These are phyloP conservation scores for Nigrograna mackinnonii DNA, from an alignment of 2,329 filamentous ascomycete genomes.

Conservation along the genomic window DNA sequence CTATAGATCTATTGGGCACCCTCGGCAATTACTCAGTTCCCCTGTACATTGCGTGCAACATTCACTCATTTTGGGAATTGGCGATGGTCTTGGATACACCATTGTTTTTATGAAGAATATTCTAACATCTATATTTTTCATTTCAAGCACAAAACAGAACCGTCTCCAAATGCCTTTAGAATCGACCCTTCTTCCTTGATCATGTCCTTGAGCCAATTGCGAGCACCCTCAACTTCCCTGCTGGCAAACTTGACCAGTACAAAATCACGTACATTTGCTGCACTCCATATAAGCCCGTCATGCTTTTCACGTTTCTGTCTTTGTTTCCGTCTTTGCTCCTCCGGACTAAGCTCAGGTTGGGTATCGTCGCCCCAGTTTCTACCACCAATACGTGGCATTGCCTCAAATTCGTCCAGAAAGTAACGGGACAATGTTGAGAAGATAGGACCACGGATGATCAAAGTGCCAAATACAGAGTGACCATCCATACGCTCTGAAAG, in stretches of 20 bases:
- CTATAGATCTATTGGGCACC: no score
- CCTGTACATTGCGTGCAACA: no score
- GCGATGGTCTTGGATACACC: no score
- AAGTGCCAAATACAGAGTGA: constrained; percentile 78
- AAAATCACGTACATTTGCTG: constrained; percentile 59
- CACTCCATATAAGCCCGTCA: constrained; percentile 41
- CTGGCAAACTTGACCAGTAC: constrained; percentile 92
- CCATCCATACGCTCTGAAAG: constrained; percentile 66
- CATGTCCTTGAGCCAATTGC: constrained; percentile 79
- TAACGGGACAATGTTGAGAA: constrained; percentile 70
- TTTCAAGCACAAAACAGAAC: constrained; percentile 71
- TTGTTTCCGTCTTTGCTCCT: constrained; percentile 54
- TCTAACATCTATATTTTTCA: no score
- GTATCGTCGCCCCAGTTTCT: constrained; percentile 67
- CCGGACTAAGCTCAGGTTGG: constrained; percentile 39
- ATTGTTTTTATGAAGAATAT: no score
- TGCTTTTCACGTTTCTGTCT: constrained; percentile 62
- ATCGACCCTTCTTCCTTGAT: constrained; percentile 75
- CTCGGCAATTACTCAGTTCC: no score
- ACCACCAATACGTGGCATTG: constrained; percentile 78
- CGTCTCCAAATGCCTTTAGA: constrained; percentile 72
- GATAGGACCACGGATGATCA: constrained; percentile 77
- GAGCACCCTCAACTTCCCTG: constrained; percentile 76
- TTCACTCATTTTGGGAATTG: no score
- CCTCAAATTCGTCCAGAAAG: constrained; percentile 78